Evolutionary conservation across 2,329 filamentous ascomycete species (phyloP), one percentile per base, ranked within the genome.

Genomic region (Lachnellula cervina): DNA sequence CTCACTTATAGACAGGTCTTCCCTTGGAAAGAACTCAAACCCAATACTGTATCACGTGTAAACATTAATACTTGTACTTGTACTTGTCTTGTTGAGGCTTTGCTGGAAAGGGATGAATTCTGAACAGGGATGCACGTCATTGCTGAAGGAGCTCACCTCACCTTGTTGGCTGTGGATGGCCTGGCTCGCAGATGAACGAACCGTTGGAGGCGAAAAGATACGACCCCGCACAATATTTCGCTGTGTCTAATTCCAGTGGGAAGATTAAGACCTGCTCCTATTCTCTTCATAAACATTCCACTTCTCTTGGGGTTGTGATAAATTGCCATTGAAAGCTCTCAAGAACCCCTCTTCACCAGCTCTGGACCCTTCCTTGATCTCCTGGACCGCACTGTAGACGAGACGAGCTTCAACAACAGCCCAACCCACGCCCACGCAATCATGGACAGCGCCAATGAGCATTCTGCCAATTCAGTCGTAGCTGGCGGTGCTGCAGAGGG

Each of bases 401-500:
- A 23, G 21, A 23, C 21, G 21, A 23, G 21, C 21, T 23, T 23
- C 21, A 23, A 4, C 21, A 23, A 23, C 21, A 23, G 21, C 21
- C 21, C 21, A 23, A 23, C 21, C 21, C 21, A 23, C 21, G 21
- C 21, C 21, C 21, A 44, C 37, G 25, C 40, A 53, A 68, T 53
- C 35, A 70, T 70, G 68, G 66, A 61, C 48, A 59, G 34, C 32
- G 59, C 59, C 25, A 65, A 66, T 56, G 57, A 67, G 50, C 57
- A 64, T 16, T 64, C 68, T 8, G 59, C 54, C 47, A 66, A 69
- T 51, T 64, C 67, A 7, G 45, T 67, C 49, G 59, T 62, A 55
- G 56, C 55, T 17, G 62, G 66, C 40, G 74, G 75, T 57, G 72
- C 76, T 52, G 73, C 77, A 28, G 75, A 74, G 57, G 73, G 80